Percentiles rank a stretch among this genome's conserved stretches.
Conservation (phyloP, 345 rosid species). For the Ricinus communis region DNA sequence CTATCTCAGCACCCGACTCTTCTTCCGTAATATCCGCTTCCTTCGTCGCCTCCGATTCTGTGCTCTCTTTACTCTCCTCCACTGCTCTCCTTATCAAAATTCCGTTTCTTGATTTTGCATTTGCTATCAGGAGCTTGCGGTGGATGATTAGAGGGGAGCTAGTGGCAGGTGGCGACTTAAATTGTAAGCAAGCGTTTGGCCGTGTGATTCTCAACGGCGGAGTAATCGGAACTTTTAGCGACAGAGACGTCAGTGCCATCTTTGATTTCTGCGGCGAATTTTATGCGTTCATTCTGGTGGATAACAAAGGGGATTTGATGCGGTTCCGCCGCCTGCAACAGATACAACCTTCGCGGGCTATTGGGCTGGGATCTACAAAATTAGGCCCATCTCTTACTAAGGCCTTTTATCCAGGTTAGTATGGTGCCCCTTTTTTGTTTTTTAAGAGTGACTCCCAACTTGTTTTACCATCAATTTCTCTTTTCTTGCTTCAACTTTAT, state of each 20-base stretch:
- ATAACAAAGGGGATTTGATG: neutral
- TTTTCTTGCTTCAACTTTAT: too few relatives aligned
- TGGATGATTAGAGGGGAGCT: conserved; percentile 1
- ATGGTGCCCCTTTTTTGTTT: too few relatives aligned
- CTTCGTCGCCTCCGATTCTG: conserved; percentile 22
- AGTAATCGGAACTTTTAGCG: conserved; percentile 21
- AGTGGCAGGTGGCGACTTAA: neutral
- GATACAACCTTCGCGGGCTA: neutral
- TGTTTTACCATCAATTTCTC: too few relatives aligned
- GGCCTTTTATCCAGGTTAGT: too few relatives aligned
- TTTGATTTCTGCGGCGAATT: too few relatives aligned
- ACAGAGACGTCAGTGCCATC: conserved; percentile 27
- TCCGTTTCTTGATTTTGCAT: conserved; percentile 9
- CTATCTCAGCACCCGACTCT: conserved; percentile 40
- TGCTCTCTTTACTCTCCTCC: conserved; percentile 58
- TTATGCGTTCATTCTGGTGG: too few relatives aligned
- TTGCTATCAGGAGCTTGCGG: neutral
- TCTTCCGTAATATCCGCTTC: conserved; percentile 1
- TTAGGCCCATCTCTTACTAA: neutral
- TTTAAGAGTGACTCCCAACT: too few relatives aligned
- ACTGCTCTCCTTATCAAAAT: conserved; percentile 33
- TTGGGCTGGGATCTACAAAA: neutral
- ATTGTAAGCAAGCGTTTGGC: neutral
- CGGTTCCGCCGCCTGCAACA: neutral
- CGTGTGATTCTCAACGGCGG: neutral